Conservation (phyloP, 768 basidiomycete species). For the Rhodotorula taiwanensis region DNA sequence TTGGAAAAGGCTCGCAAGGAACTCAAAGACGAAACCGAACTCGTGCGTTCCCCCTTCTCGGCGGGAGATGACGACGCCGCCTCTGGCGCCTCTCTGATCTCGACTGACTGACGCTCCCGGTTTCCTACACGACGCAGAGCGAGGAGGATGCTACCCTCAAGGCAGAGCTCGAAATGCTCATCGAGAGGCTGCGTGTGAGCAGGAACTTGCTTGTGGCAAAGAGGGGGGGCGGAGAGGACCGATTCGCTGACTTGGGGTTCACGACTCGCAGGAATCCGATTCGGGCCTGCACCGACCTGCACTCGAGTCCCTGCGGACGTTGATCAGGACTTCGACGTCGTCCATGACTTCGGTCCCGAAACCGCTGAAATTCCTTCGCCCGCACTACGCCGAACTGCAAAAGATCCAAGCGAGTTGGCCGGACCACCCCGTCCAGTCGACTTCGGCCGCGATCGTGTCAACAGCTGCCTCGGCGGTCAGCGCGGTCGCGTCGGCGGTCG, state of each 20-base stretch:
- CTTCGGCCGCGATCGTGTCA: constrained; percentile 55
- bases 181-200: constrained; percentile 83
- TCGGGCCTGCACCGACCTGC: constrained; percentile 77
- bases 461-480: constrained; percentile 59
- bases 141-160: constrained; percentile 93
- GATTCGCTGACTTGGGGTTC: too few species aligned
- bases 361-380: constrained; percentile 94
- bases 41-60: constrained; percentile 10
- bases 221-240: not conserved
- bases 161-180: constrained; percentile 91
- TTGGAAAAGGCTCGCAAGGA: constrained; percentile 32
- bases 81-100: not conserved
- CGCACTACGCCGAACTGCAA: constrained; percentile 82
- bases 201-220: too few species aligned
- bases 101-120: not conserved
- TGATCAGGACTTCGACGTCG: constrained; percentile 92
- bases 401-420: constrained; percentile 74
- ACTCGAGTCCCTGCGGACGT: constrained; percentile 81
- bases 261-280: constrained; percentile 67
- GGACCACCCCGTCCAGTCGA: constrained; percentile 55
- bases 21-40: constrained; percentile 34
- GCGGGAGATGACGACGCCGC: not conserved
- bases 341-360: constrained; percentile 99
- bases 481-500: constrained; percentile 21
- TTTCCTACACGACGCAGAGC: constrained; percentile 50